Base-by-base conservation (phyloP, 768 basidiomycete genomes). In the Suillus weaverae region DNA sequence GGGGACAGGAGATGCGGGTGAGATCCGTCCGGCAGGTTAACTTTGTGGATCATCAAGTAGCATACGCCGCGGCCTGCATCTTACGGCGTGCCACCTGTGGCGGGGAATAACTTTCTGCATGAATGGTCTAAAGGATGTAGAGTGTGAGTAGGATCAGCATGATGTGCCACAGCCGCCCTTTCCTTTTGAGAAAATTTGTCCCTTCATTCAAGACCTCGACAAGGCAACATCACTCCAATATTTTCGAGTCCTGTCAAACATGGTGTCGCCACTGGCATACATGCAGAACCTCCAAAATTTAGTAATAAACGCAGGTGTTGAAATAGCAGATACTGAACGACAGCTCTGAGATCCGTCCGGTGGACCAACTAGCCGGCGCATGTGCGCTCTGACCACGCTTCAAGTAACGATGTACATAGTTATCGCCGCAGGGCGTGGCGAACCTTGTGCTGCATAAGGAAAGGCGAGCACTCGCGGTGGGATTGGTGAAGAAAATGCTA, bases 1-100 rank as follows among this genome's bases (percentile, higher is more conserved):
- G 22, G 38, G 16, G 22, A 36, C 13, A 14, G n/a, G 16, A 16
- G 22, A 38, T 9, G n/a, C n/a, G 9, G 56, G 18, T 5, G 56
- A 57, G 56, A 57, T 57, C 56, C 56, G 56, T 57, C 56, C 56
- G 38, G 26, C 38, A 57, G 16, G 16, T 22, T 18, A 36, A 56
- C 55, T 5, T 56, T 16, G n/a, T 56, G 36, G 22, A 38, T 56
- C 26, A 50, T 14, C 5, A 14, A 7, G 50, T 38, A 38, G 53
- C 5, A 33, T n/a, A n/a, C 33, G 33, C 53, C 20, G 33, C 20
- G 20, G 10, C 13, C 20, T 35, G 32, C 33, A 35, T 54, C 6
- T 35, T 14, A 13, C 32, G 30, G 30, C 4, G 53, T 53, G 18
- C 18, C 8, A 32, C 30, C 26, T 8, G 46, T 14, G 13, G 46